Percentiles rank a stretch among this genome's conserved stretches.
These are phyloP conservation scores for Penicillium thymicola DNA, from an alignment of 2,329 filamentous ascomycete species.

Conservation along the genomic window DNA sequence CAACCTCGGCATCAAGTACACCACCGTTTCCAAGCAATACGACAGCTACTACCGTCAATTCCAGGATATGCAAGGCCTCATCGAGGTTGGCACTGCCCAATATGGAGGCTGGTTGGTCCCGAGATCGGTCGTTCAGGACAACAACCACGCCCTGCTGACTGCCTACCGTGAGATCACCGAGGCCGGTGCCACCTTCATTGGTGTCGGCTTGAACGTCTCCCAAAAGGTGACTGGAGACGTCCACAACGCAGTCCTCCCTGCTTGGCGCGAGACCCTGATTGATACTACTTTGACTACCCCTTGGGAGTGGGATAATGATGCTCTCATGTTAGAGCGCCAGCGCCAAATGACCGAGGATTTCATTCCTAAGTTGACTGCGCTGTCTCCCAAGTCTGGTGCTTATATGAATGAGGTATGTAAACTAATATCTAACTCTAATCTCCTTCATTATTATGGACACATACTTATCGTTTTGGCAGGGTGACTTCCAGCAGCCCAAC, in stretches of 20 bases:
- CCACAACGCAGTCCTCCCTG: constrained; percentile 42
- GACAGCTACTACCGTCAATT: constrained; percentile 33
- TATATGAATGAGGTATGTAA: constrained; percentile 18
- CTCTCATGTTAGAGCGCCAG: constrained; percentile 36
- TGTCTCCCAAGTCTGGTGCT: constrained; percentile 35
- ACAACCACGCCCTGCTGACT: constrained; percentile 29
- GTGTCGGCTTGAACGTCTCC: constrained; percentile 41
- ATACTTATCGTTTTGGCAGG: constrained; percentile 8
- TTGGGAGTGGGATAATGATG: constrained; percentile 37
- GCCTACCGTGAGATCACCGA: constrained; percentile 36
- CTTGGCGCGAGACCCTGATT: constrained; percentile 46
- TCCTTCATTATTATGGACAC: background rate
- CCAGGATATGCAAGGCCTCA: constrained; percentile 29
- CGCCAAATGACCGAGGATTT: constrained; percentile 40
- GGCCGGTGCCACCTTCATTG: constrained; percentile 34
- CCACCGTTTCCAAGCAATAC: constrained; percentile 28
- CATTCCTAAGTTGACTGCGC: constrained; percentile 34
- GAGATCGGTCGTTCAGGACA: constrained; percentile 32
- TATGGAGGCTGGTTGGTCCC: constrained; percentile 38
- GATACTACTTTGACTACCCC: constrained; percentile 34
- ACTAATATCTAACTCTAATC: background rate
- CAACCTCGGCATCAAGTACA: constrained; percentile 33
- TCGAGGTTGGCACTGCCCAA: constrained; percentile 40
- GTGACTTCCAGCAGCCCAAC: constrained; percentile 35
- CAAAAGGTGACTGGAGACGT: constrained; percentile 39